Base-by-base conservation (phyloP, 2,329 filamentous ascomycete species). In the Lecanicillium sp. region DNA sequence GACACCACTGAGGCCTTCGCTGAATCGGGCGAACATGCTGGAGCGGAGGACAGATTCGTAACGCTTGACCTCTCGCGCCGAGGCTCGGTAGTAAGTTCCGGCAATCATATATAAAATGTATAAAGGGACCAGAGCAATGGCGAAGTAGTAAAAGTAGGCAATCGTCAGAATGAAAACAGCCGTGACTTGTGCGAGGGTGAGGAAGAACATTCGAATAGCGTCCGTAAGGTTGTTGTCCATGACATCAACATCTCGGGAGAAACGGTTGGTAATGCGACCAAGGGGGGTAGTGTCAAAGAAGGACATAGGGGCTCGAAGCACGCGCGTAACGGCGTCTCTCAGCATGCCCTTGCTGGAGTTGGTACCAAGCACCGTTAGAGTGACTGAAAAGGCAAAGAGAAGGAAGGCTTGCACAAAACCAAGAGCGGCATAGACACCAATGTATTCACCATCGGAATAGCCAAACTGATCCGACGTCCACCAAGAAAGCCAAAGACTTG, bases 241-340 rank as follows among this genome's bases (percentile, higher is more conserved):
- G 49, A 93, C 88, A 60, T 96, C 89, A 33, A 97, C 87, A 60
- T 98, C 93, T 56, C 91, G 86, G 26, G 89, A 94, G 68, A 97
- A 97, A 14, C 93, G 87, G 64, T 97, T 97, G 19, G 90, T 95
- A 63, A 97, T 96, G 30, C 91, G 85, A 17, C 93, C 93, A 1
- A 97, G 77, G 0, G 93, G 93, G 1, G 93, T 97, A 0, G 93
- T 97, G 59, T 98, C 93, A 68, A 97, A 97, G 70, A 97, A 97
- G 4, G 87, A 86, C 89, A 84, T 83, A n/a, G 81, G 81, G 3
- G 81, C 81, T 21, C 81, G 73, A n/a, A 84, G 68, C 1, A 93
- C 88, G 14, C 87, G 78, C 8, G 75, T 81, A 58, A 97, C 87
- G 6, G 93, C 91, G 29, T 81, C 74, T 24, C 85, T 80, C 43